Evolutionary conservation across 2,329 filamentous ascomycete species (phyloP), one percentile per base, ranked within the genome.

Genomic region (Fusarium illudens): DNA sequence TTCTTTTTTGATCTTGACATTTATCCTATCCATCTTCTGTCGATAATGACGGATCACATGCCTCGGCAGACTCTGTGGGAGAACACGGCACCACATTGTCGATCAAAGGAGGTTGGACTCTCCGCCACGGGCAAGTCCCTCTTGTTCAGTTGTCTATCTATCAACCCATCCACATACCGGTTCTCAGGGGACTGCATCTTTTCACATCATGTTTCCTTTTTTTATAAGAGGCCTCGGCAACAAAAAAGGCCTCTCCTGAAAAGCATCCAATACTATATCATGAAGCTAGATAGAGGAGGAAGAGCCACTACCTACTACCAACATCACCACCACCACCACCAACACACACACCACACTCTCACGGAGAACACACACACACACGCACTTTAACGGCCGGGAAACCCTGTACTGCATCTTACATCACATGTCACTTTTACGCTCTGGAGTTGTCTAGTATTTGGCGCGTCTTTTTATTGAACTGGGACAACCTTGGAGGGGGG

Each of bases 71-170:
- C 58, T 52, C 30, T 53, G 64, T 70, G 66, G 66, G 69, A 64
- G 62, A 67, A 68, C 15, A 71, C 68, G 50, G 68, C 54, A 72
- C 68, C 70, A 72, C 70, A 72, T 56, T 53, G 58, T 65, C 46
- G 55, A 67, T 68, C 64, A 36, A 20, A 33, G 62, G 53, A 61
- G 33, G 17, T 56, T 61, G 60, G 60, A 58, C 46, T 52, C 42
- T 54, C 62, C 52, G 51, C 65, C 55, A 51, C 58, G 62, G n/a
- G 56, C 57, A 57, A 65, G 56, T 59, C 55, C 62, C 34, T 64
- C 46, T 49, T 54, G 15, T 53, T 53, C 46, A 46, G 64, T 67
- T 64, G 59, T n/a, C n/a, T n/a, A n/a, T n/a, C n/a, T n/a, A 64
- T 67, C 64, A 46, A 46, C 10, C 30, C 46, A 60, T 25, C 33